Evolutionary conservation across 2,329 filamentous ascomycete species (phyloP), one percentile per base, ranked within the genome.

Genomic region (Escovopsis weberi): DNA sequence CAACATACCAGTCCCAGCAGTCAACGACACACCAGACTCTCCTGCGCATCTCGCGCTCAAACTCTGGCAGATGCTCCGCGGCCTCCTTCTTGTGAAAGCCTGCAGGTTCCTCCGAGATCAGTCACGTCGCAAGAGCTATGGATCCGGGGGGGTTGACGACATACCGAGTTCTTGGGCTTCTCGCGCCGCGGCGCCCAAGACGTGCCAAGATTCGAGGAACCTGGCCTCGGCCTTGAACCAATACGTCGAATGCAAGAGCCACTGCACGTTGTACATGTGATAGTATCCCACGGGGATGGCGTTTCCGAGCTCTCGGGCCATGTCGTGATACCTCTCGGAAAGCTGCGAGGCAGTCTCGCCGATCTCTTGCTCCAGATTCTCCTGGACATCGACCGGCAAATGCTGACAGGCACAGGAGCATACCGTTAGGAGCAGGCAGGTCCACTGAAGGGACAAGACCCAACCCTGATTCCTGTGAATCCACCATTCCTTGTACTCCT

Each of bases 151-250:
- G 8, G 3, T 11, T 32, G 28, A 32, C 6, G 32, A 12, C 46
- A 19, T 45, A 55, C 54, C 53, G 6, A 59, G 52, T 41, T 58
- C 55, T 23, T 53, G 52, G 1, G 50, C 55, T 39, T 59, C 57
- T 2, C 55, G 44, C 18, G 59, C 52, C 4, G 58, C 55, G n/a
- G 51, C 50, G n/a, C 53, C 52, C 9, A 60, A 47, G 2, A 58
- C 51, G 19, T 58, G 56, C 55, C 56, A 59, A 10, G 51, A 51
- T 41, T 59, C 56, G 11, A 53, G 44, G 30, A 59, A 58, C 33
- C 49, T 46, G 15, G 54, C 57, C 38, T 60, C 57, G 6, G 54
- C 52, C 41, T 59, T 60, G 49, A 55, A 58, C 57, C 57, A 60
- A 35, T 59, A 59, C 26, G 48, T 52, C 2, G 52, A 57, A 37